phyloP scores from a whole-genome alignment of 805 yeast genomes.

The Lachancea nothofagi region DNA sequence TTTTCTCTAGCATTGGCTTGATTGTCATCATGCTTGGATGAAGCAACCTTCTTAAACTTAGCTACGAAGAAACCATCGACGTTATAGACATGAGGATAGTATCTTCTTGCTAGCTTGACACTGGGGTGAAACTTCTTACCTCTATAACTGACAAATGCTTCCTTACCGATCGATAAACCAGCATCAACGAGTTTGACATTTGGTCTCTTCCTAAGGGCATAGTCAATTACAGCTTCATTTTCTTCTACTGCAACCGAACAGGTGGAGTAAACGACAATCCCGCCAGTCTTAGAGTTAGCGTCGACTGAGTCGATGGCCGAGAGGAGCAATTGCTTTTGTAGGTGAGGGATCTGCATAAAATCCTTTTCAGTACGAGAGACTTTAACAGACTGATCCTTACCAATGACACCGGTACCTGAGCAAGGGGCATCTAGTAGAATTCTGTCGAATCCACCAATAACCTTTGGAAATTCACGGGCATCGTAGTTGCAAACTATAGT shows the following conservation, averaged over 20 bases:
- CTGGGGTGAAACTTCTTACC: constrained; percentile 85
- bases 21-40: constrained; percentile 78
- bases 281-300: constrained; percentile 87
- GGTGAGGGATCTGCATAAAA: constrained; percentile 91
- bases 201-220: constrained; percentile 92
- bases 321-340: constrained; percentile 87
- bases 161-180: constrained; percentile 89
- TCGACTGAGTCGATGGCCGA: constrained; percentile 98
- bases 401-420: constrained; percentile 98
- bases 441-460: constrained; percentile 97
- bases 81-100: constrained; percentile 96
- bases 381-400: constrained; percentile 93
- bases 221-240: constrained; percentile 97
- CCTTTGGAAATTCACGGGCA: constrained; percentile 97
- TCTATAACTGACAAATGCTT: constrained; percentile 88
- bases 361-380: constrained; percentile 92
- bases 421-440: constrained; percentile 96
- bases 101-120: constrained; percentile 80
- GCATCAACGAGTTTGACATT: constrained; percentile 92
- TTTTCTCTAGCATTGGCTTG: constrained; percentile 87
- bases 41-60: constrained; percentile 83
- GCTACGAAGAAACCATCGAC: constrained; percentile 99
- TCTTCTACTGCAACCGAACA: constrained; percentile 98
- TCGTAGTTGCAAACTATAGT: constrained; percentile 96
- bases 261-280: constrained; percentile 91